Base-by-base conservation (phyloP, 2,329 filamentous ascomycete species). In the Sporothrix luriei region DNA sequence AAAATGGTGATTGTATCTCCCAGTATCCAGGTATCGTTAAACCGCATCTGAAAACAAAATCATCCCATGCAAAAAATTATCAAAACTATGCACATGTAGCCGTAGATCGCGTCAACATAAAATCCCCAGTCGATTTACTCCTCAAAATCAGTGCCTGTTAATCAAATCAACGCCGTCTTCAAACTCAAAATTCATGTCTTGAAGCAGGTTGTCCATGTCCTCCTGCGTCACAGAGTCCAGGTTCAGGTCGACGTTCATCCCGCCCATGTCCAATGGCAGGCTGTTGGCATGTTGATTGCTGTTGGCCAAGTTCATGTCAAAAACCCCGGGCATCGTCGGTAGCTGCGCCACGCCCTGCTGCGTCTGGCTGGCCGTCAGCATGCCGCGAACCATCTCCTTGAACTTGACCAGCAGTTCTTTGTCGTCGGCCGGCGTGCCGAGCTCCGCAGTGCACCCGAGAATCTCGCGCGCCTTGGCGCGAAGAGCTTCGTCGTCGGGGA, bases 351-450 rank as follows among this genome's bases (percentile, higher is more conserved):
- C 69, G 24, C 57, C 65, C 40, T 46, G 49, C n/a, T 46, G 61
- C 19, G 46, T 43, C 40, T 70, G 55, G 6, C 74, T 73, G 2
- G 14, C 49, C 0, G 52, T 51, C 55, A 79, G 49, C 68, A 77
- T 78, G 51, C 75, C 74, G 49, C 74, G 72, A 73, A 85, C 78
- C 74, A 83, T 79, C 1, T 77, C 76, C 77, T 83, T 85, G 78
- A 89, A 89, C 75, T 84, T 86, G 26, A 76, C 79, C 66, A 89
- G 76, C 21, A 89, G 76, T 2, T 81, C 78, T 0, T 76, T 73
- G 73, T 89, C 85, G 61, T 89, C 87, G 0, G 85, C 86, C 7
- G 86, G 78, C 1, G 87, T 88, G 5, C 74, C 75, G 4, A 79
- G 75, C n/a, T 38, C n/a, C 0, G 55, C 6, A 40, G 80, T 76